Evolutionary conservation across 1,284 basidiomycete species (phyloP).

Genomic region (Cryptococcus sp.): DNA sequence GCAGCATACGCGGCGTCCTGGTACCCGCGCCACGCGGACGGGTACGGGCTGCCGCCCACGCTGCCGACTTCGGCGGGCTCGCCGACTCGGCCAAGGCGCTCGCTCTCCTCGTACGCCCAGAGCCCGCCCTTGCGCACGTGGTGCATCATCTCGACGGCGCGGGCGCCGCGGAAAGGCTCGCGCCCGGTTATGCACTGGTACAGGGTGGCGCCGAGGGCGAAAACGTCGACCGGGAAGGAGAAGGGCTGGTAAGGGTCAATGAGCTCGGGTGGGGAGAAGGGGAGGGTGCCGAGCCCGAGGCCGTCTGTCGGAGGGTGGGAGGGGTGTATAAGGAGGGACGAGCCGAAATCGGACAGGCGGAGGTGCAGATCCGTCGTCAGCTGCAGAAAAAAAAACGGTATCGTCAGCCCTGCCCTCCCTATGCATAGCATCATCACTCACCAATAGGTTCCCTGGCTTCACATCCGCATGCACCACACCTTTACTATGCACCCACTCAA

Average conservation of each 20-base stretch:
- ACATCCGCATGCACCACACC: slow-evolving; percentile 53
- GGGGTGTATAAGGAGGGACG: slow-evolving; percentile 50
- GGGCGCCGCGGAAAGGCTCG: slow-evolving; percentile 51
- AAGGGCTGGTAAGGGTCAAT: slow-evolving; percentile 48
- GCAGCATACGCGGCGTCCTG: neutral
- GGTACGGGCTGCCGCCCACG: slow-evolving; percentile 31
- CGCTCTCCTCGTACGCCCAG: slow-evolving; percentile 52
- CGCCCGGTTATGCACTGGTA: slow-evolving; percentile 51
- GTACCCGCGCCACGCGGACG: slow-evolving; percentile 32
- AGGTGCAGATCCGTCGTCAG: slow-evolving; percentile 47
- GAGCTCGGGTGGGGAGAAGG: slow-evolving; percentile 55
- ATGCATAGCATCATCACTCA: slow-evolving; percentile 21
- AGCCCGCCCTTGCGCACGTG: slow-evolving; percentile 51
- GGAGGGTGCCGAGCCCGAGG: slow-evolving; percentile 53
- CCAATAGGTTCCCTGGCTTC: slow-evolving; percentile 49
- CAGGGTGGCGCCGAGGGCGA: slow-evolving; percentile 54
- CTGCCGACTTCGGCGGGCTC: slow-evolving; percentile 16
- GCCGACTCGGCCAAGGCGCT: slow-evolving; percentile 35
- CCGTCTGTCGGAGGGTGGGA: slow-evolving; percentile 49
- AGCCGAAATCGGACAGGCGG: slow-evolving; percentile 54
- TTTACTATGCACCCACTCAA: slow-evolving; percentile 51
- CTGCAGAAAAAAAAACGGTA: slow-evolving; percentile 34
- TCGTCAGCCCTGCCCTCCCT: slow-evolving; percentile 3
- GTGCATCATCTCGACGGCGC: slow-evolving; percentile 52
- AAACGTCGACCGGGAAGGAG: slow-evolving; percentile 53